Evolutionary conservation across 495 filamentous ascomycete species (phyloP).

Genomic region (Daldinia vernicosa): DNA sequence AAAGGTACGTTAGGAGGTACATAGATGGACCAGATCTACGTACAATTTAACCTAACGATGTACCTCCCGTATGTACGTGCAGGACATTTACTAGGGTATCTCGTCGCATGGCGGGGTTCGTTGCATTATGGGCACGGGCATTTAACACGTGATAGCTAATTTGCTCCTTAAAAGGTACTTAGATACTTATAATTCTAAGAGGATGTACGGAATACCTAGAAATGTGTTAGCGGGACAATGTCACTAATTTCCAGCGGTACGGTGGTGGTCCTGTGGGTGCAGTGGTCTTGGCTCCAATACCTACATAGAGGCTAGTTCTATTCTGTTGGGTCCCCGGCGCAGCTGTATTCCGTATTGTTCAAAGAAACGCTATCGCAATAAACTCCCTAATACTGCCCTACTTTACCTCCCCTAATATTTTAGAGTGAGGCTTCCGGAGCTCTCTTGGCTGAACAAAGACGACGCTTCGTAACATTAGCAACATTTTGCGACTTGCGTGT

Average conservation of each 20-base stretch:
- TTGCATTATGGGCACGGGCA: slow-evolving; percentile 29
- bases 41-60: slow-evolving; percentile 1
- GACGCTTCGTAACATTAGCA: slow-evolving; percentile 15
- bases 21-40: not conserved
- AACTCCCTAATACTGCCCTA: slow-evolving; percentile 17
- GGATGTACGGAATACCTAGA: not conserved
- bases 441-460: slow-evolving; percentile 32
- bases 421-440: slow-evolving; percentile 31
- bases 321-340: slow-evolving; percentile 22
- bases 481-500: slow-evolving; percentile 35
- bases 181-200: not conserved
- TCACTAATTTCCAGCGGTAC: slow-evolving; percentile 38
- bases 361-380: slow-evolving; percentile 23
- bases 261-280: slow-evolving; percentile 18
- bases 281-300: slow-evolving; percentile 34
- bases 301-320: too few relatives aligned
- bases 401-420: not conserved
- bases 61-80: slow-evolving; percentile 10
- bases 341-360: not conserved
- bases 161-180: slow-evolving; percentile 18
- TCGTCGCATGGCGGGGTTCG: slow-evolving; percentile 30
- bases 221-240: slow-evolving; percentile 18
- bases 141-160: slow-evolving; percentile 36
- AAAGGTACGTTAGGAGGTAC: slow-evolving; percentile 2
- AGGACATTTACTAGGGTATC: slow-evolving; percentile 12